A percentile compares a stretch with the other conserved stretches of the same genome.
These are phyloP conservation scores for Russula virescens DNA, from an alignment of 768 basidiomycete genomes.

Conservation along the genomic window DNA sequence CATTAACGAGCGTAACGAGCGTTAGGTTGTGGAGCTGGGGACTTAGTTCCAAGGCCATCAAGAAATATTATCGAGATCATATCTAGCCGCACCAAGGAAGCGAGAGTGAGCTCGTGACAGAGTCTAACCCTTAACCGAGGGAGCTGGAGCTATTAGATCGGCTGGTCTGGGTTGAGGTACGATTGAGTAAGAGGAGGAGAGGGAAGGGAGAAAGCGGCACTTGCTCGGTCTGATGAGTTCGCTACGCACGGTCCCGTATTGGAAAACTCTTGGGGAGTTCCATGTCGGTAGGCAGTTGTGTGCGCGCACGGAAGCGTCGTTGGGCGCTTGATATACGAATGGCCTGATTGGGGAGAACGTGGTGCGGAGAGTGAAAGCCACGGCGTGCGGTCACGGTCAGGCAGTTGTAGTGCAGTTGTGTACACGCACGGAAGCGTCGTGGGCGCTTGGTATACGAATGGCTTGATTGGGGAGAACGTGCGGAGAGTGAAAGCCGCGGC, in stretches of 20 bases:
- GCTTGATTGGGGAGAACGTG: too few species aligned
- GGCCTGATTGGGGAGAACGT: not conserved
- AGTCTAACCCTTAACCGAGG: conserved; percentile 19
- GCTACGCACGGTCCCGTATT: not conserved
- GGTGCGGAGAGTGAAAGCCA: too few species aligned
- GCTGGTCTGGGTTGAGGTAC: not conserved
- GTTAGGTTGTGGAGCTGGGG: too few species aligned
- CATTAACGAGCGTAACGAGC: not conserved
- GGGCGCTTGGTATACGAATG: too few species aligned
- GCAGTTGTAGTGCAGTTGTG: too few species aligned
- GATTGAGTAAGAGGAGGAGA: not conserved
- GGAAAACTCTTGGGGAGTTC: conserved; percentile 10
- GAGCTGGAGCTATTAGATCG: conserved; percentile 13
- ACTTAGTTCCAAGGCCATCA: not conserved
- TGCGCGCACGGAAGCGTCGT: conserved; percentile 17
- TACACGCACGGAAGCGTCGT: too few species aligned
- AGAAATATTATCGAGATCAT: conserved; percentile 13
- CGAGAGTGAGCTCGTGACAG: conserved; percentile 16
- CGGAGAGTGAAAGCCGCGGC: too few species aligned
- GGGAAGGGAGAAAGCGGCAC: not conserved
- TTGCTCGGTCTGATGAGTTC: conserved; percentile 17
- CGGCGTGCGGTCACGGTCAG: too few species aligned
- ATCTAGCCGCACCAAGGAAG: conserved; percentile 18
- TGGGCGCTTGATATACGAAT: conserved; percentile 10
- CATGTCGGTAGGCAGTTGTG: conserved; percentile 14